Percentiles rank a stretch among this genome's conserved stretches.
phyloP scores from a whole-genome alignment of 2,329 filamentous ascomycete genomes.

The Drechslera avenae region DNA sequence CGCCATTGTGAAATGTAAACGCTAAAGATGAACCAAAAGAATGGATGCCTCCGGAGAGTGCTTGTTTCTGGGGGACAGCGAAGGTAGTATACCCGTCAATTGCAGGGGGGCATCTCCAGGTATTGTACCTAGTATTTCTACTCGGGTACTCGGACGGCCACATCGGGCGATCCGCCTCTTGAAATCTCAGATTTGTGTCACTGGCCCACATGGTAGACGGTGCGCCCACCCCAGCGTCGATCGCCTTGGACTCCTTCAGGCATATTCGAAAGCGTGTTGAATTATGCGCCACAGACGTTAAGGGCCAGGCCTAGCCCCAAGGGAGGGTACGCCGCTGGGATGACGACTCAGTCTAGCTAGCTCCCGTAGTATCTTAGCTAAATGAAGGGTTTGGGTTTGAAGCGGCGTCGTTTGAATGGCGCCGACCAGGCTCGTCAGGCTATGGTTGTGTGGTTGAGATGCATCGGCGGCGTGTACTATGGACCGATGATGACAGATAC shows the following conservation, averaged over 20 bases:
- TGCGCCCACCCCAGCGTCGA: conserved; percentile 8
- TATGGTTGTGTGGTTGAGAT: neutral
- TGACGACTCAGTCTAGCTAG: conserved; percentile 2
- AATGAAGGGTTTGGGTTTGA: neutral
- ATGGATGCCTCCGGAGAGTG: neutral
- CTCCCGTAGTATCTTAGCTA: conserved; percentile 1
- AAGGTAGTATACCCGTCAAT: conserved; percentile 9
- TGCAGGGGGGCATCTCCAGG: conserved; percentile 9
- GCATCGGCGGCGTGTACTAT: neutral
- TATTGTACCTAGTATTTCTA: conserved; percentile 6
- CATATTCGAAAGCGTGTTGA: conserved; percentile 4
- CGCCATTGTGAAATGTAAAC: conserved; percentile 2
- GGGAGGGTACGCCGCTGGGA: neutral
- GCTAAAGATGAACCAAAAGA: neutral
- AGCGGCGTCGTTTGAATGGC: neutral
- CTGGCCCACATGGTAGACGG: conserved; percentile 7
- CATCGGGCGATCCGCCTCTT: conserved; percentile 8
- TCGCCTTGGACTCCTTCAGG: conserved; percentile 2
- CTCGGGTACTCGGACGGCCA: conserved; percentile 6
- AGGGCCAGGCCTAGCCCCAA: conserved; percentile 6
- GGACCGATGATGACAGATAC: too few relatives aligned
- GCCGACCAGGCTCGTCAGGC: neutral
- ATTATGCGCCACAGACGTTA: conserved; percentile 13
- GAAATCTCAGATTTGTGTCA: conserved; percentile 6
- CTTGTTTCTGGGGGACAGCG: neutral